Evolutionary conservation across 306 rosid species (phyloP), one percentile per base, ranked within the genome.

Genomic region (Nissolia schottii): DNA sequence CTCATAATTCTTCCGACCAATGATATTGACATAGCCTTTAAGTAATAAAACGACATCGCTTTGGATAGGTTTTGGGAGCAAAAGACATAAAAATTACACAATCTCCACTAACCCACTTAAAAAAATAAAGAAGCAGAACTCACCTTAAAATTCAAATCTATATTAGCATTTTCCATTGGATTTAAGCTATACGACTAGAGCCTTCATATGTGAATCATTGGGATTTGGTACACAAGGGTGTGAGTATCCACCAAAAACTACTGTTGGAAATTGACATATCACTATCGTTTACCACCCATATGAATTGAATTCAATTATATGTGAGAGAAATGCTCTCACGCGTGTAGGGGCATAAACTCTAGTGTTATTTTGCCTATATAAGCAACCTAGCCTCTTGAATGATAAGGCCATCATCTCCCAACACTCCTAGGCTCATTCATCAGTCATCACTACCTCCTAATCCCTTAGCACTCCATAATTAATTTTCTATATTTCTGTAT

Each of bases 341-440:
- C 24, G 19, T 37, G 12, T 25, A 28, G 5, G 37, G 9, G 8
- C 25, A 5, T 53, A 37, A 28, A 40, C 27, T 59, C 55, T 37
- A 9, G 22, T 15, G 27, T 50, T 34, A 32, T 50, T n/a, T 81
- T 46, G 32, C 74, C 83, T 82, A 74, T 82, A 82, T 78, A 82
- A 68, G 25, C 69, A 19, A 37, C 15, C 50, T 43, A 25, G 3
- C 43, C 71, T 70, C n/a, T 28, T 61, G 16, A 64, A 63, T 7
- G 71, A 53, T 24, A 22, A 15, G 49, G 27, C 46, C 57, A 70
- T 49, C 15, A n/a, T n/a, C 23, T 19, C 18, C 70, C 43, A 71
- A 43, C n/a, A n/a, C 41, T 0, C 9, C 55, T 70, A 51, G 6
- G 13, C 34, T 67, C 12, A 15, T 7, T n/a, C 25, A 15, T 71